Evolutionary conservation across 1,284 basidiomycete species (phyloP).

Genomic region (Apiotrichum gracile): DNA sequence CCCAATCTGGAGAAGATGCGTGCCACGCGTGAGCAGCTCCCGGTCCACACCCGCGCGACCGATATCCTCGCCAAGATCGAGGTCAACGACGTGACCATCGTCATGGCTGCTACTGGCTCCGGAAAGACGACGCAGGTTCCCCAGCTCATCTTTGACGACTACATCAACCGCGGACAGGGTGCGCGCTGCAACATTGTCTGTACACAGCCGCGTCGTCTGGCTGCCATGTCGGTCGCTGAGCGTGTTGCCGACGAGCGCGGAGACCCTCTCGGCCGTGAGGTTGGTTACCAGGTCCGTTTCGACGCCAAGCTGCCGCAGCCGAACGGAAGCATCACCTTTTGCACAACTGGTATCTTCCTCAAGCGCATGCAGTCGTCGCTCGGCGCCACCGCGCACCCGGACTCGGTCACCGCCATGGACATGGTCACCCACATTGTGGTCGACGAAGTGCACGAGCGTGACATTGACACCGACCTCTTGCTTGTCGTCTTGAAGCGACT

Average conservation of each 20-base stretch:
- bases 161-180: slow-evolving; percentile 70
- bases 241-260: slow-evolving; percentile 88
- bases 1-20: slow-evolving; percentile 64
- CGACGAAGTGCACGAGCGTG: slow-evolving; percentile 95
- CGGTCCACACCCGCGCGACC: slow-evolving; percentile 63
- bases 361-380: slow-evolving; percentile 79
- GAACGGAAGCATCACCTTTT: slow-evolving; percentile 82
- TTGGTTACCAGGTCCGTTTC: slow-evolving; percentile 93
- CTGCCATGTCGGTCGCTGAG: slow-evolving; percentile 87
- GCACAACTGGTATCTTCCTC: slow-evolving; percentile 88
- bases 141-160: slow-evolving; percentile 83
- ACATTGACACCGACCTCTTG: slow-evolving; percentile 87
- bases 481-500: slow-evolving; percentile 86
- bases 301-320: slow-evolving; percentile 73
- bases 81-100: slow-evolving; percentile 79
- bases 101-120: slow-evolving; percentile 91
- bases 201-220: slow-evolving; percentile 87
- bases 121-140: slow-evolving; percentile 96
- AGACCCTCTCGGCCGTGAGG: slow-evolving; percentile 61
- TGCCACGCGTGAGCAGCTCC: slow-evolving; percentile 60
- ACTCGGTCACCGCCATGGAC: slow-evolving; percentile 56
- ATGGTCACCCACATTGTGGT: slow-evolving; percentile 85
- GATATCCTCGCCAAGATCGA: slow-evolving; percentile 66
- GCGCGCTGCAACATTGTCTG: slow-evolving; percentile 86
- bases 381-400: slow-evolving; percentile 43